Percentiles rank a stretch among this genome's conserved stretches.
phyloP scores from a whole-genome alignment of 225 moss, liverwort and hornwort species.

The Marchantia polymorpha region DNA sequence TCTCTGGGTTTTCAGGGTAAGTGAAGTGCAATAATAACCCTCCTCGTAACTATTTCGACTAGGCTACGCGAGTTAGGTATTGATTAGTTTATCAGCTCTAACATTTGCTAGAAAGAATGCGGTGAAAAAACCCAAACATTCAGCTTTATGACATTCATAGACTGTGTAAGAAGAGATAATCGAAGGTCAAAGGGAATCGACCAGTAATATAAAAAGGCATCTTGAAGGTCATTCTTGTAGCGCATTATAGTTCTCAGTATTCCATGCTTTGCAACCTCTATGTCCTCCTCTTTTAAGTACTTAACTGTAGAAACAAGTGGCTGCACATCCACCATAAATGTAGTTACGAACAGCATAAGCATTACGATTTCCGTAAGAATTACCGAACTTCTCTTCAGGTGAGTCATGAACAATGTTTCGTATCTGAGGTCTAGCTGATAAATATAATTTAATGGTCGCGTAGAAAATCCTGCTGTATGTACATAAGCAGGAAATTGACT shows the following conservation, averaged over 20 bases:
- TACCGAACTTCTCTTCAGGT: too few relatives aligned
- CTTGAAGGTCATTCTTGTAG: conserved; percentile 34
- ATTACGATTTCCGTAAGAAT: too few relatives aligned
- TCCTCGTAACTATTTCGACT: too few relatives aligned
- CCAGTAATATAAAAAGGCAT: conserved; percentile 38
- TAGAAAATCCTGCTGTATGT: not conserved
- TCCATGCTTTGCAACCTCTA: conserved; percentile 34
- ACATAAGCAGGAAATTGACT: not conserved
- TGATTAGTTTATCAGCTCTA: too few relatives aligned
- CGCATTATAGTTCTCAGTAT: conserved; percentile 43
- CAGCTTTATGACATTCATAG: not conserved
- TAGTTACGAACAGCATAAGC: not conserved
- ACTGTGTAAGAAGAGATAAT: not conserved
- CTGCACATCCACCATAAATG: conserved; percentile 19
- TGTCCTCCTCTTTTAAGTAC: conserved; percentile 27
- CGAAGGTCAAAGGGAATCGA: not conserved
- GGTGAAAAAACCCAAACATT: not conserved
- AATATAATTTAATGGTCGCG: not conserved
- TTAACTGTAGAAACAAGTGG: conserved; percentile 36
- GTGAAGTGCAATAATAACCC: too few relatives aligned
- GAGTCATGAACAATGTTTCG: not conserved
- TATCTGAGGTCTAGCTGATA: not conserved
- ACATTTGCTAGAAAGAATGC: too few relatives aligned
- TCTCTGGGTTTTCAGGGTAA: too few relatives aligned
- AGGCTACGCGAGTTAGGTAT: too few relatives aligned